Evolutionary conservation across 2,329 filamentous ascomycete species (phyloP).

Genomic region (Cladosporium sp.): DNA sequence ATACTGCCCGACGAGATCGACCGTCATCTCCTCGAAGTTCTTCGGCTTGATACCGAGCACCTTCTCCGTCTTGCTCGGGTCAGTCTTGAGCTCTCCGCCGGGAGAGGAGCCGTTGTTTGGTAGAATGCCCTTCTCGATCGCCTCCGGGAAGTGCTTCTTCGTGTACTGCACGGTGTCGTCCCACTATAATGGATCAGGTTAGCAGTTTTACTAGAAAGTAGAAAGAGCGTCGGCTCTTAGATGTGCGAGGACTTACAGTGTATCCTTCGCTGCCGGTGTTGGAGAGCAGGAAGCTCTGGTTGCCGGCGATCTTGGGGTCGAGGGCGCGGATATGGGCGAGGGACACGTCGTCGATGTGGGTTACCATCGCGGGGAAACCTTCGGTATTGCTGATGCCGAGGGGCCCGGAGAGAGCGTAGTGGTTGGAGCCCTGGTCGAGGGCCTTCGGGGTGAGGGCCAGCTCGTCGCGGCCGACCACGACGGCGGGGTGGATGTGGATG

Average conservation of each 20-base stretch:
- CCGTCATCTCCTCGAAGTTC: slow-evolving; percentile 10
- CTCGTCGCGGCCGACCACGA: slow-evolving; percentile 29
- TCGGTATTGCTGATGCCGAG: slow-evolving; percentile 24
- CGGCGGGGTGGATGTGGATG: slow-evolving; percentile 26
- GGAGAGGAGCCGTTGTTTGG: neutral
- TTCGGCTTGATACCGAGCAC: slow-evolving; percentile 13
- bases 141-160: slow-evolving; percentile 14
- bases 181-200: neutral
- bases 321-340: slow-evolving; percentile 31
- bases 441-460: slow-evolving; percentile 24
- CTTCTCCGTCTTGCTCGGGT: slow-evolving; percentile 11
- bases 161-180: neutral
- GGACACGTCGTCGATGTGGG: slow-evolving; percentile 32
- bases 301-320: slow-evolving; percentile 9
- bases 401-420: slow-evolving; percentile 16
- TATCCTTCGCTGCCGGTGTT: slow-evolving; percentile 7
- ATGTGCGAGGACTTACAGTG: neutral
- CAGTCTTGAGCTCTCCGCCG: neutral
- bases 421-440: slow-evolving; percentile 24
- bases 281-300: slow-evolving; percentile 11
- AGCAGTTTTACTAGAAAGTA: no score
- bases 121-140: slow-evolving; percentile 3
- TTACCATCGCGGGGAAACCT: slow-evolving; percentile 9
- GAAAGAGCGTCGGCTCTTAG: no score
- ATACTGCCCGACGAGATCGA: slow-evolving; percentile 15